These are phyloP conservation scores for Osmanthus fragrans DNA, from an alignment of 257 asterid species.

Conservation along the genomic window DNA sequence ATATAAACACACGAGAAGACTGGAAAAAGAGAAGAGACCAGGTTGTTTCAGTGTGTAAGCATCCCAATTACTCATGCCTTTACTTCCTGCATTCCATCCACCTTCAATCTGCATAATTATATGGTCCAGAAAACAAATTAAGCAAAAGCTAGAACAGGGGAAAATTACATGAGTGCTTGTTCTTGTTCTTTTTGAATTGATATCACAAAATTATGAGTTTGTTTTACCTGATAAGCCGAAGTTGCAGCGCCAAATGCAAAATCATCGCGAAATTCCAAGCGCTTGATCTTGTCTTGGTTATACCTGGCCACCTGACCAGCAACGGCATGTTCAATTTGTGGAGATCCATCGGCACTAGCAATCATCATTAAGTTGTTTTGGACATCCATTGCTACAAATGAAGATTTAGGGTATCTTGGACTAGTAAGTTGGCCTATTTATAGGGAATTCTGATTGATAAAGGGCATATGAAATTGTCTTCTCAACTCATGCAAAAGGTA, in stretches of 20 bases:
- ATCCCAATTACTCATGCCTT: slow-evolving; percentile 48
- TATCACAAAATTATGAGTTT: no score
- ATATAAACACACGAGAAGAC: not conserved
- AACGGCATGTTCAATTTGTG: not conserved
- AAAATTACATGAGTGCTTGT: no score
- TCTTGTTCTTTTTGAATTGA: no score
- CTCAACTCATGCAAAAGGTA: no score
- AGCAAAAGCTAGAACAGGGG: not conserved
- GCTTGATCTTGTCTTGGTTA: not conserved
- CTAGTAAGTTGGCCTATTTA: not conserved
- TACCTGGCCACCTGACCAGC: not conserved
- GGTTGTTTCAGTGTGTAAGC: slow-evolving; percentile 25
- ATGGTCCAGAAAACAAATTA: no score
- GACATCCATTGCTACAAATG: not conserved
- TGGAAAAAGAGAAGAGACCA: slow-evolving; percentile 7
- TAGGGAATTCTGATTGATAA: not conserved
- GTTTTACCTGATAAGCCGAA: slow-evolving; percentile 25
- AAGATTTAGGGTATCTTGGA: not conserved
- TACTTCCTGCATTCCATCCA: slow-evolving; percentile 33
- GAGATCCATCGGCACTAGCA: not conserved
- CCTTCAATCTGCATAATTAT: slow-evolving; percentile 27
- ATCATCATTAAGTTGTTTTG: not conserved
- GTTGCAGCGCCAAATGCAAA: slow-evolving; percentile 24
- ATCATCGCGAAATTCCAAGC: slow-evolving; percentile 8
- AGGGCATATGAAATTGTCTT: no score